A percentile compares a stretch with the other conserved stretches of the same genome.
These are phyloP conservation scores for Chimonanthus salicifolius DNA, from an alignment of 164 flowering plant genomes.

Conservation along the genomic window DNA sequence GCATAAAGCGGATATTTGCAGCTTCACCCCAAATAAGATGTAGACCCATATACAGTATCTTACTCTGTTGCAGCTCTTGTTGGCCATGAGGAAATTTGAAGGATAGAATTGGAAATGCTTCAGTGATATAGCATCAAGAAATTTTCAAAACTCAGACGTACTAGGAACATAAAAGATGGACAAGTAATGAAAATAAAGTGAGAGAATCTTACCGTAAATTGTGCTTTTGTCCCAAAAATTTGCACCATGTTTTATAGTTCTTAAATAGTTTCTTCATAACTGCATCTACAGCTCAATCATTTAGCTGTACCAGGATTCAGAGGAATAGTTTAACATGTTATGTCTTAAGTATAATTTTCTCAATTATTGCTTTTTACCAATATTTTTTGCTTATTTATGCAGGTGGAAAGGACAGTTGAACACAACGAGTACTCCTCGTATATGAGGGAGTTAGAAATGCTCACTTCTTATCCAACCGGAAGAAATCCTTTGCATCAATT, in stretches of 20 bases:
- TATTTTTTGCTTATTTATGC: too few relatives aligned
- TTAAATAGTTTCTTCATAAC: conserved; percentile 85
- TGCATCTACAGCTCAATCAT: conserved; percentile 87
- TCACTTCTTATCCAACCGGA: too few relatives aligned
- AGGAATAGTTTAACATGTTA: background rate
- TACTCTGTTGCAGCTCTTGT: conserved; percentile 85
- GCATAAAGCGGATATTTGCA: conserved; percentile 95
- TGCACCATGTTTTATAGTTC: conserved; percentile 98
- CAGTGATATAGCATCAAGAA: background rate
- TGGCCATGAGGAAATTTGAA: conserved; percentile 81
- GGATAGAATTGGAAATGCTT: background rate
- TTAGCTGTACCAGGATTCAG: conserved; percentile 49
- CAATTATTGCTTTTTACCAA: too few relatives aligned
- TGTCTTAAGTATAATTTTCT: too few relatives aligned
- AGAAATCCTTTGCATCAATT: too few relatives aligned
- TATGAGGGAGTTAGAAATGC: too few relatives aligned
- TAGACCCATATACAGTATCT: conserved; percentile 92
- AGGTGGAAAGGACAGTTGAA: too few relatives aligned
- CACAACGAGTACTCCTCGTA: too few relatives aligned
- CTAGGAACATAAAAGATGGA: background rate
- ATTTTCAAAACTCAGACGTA: background rate
- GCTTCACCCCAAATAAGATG: conserved; percentile 99
- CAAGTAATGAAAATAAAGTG: background rate
- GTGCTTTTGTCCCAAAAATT: conserved; percentile 87
- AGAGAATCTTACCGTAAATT: conserved; percentile 57